Base-by-base conservation (phyloP, 139 green algal species). In the Coccomyxa sp. region DNA sequence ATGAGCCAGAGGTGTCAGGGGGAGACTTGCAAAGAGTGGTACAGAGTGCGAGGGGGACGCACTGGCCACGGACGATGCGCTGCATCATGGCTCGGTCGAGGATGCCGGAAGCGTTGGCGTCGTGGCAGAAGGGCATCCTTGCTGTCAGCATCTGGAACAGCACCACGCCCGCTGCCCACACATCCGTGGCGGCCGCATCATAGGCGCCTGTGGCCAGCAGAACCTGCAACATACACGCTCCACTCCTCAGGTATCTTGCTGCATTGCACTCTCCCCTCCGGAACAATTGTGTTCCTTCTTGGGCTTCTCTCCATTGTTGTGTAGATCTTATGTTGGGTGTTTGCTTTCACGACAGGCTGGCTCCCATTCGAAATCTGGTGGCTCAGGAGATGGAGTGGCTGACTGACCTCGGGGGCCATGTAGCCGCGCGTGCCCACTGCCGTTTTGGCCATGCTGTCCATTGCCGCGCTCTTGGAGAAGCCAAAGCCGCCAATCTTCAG, bases 91-190 rank as follows among this genome's bases (percentile, higher is more conserved):
- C 21, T 21, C 63, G 63, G 63, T 71, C 63, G 18, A 71, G 63
- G 63, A 71, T 25, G 63, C 63, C 63, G 18, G 63, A 71, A 28
- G 63, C 63, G 63, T 71, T 71, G 63, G 18, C 21, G 63, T 71
- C 63, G 63, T 71, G 63, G 21, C 63, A 71, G 63, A 71, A 71
- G 18, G 63, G 63, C 63, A 71, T 21, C 18, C 63, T 21, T 25
- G 18, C 63, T 25, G 63, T 71, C 63, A 71, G 63, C 63, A 71
- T 71, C 28, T 90, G 76, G 63, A 28, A 71, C 63, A 71, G 63
- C 18, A 71, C 21, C 18, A 71, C 63, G 63, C 63, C 63, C 9
- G 63, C 63, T 9, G 63, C 63, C 63, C 63, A 71, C 18, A 71
- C 63, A 25, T 71, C 63, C 10, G 63, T 71, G 18, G 18, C 21